phyloP scores from a whole-genome alignment of 176 grass and related monocot genomes.

The Avena sativa region DNA sequence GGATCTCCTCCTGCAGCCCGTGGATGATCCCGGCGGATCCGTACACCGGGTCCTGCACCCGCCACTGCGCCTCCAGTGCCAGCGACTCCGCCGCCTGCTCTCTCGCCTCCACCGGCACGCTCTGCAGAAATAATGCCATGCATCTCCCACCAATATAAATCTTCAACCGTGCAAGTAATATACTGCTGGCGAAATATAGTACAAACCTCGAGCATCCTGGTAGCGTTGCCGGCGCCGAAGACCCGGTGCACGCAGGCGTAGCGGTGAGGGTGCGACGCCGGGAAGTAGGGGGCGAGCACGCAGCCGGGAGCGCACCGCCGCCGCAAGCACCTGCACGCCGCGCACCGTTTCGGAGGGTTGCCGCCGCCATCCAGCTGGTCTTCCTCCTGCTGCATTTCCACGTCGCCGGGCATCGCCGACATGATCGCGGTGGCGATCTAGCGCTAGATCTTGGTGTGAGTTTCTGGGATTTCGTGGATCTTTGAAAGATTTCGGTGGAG shows the following conservation, averaged over 20 bases:
- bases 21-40: conserved; percentile 58
- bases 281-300: conserved; percentile 67
- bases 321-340: conserved; percentile 66
- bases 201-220: conserved; percentile 66
- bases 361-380: not conserved
- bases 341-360: conserved; percentile 22
- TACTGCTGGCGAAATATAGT: too few relatives aligned
- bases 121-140: conserved; percentile 29
- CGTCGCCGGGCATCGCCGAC: not conserved
- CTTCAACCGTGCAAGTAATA: not conserved
- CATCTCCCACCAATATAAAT: not conserved
- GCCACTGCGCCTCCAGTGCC: conserved; percentile 64
- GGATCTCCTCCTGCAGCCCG: conserved; percentile 62
- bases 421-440: conserved; percentile 28
- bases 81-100: conserved; percentile 55
- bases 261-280: conserved; percentile 37
- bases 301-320: conserved; percentile 50
- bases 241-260: conserved; percentile 69
- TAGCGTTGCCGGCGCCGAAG: conserved; percentile 80
- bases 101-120: conserved; percentile 30
- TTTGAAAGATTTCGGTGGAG: conserved; percentile 14
- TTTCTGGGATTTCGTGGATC: conserved; percentile 30
- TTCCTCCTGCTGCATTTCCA: not conserved
- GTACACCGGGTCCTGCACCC: conserved; percentile 80
- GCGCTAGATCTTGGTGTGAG: not conserved